Evolutionary conservation across 805 yeast genomes (phyloP), one percentile per base, ranked within the genome.

Genomic region (Geotrichum ghanense): DNA sequence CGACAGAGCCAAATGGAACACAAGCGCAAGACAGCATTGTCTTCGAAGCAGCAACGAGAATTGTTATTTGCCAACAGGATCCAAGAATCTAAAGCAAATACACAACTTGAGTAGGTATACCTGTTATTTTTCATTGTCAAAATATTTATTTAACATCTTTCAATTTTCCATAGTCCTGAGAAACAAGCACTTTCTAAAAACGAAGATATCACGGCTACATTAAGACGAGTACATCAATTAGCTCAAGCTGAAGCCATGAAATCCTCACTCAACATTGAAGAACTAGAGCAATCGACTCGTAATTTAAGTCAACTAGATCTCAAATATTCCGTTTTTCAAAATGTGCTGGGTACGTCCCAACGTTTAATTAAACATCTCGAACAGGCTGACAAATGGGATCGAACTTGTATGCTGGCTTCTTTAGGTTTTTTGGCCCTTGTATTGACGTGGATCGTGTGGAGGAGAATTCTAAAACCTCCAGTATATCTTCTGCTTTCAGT

Each of bases 341-440:
- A 60, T 24, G 51, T 66, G 22, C 55, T 68, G 20, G 59, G 56
- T 22, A 65, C 69, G 5, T 64, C 70, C 12, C 53, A 56, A 34
- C 51, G 56, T 37, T 59, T 69, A 40, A 65, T 68, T 19, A 48
- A 56, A 23, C 56, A 64, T 10, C 56, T 68, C 24, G 70, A 67
- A 47, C 61, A 63, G 50, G 70, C 73, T 12, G 72, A 68, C 44
- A 50, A 53, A 22, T 53, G 62, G 62, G 72, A 68, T 46, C 51
- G 70, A 3, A 50, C 60, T 3, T 50, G 54, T 35, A 67, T 68
- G 71, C 55, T 59, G 40, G 56, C 58, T 16, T 52, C 68, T 9
- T 48, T 68, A 48, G 59, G 62, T n/a, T 65, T 69, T 45, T 51
- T 68, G 42, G 66, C 58, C 1, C 47, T 55, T 2, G 69, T 62